Evolutionary conservation across 2,329 filamentous ascomycete species (phyloP).

Genomic region (Pseudogymnoascus sp.): DNA sequence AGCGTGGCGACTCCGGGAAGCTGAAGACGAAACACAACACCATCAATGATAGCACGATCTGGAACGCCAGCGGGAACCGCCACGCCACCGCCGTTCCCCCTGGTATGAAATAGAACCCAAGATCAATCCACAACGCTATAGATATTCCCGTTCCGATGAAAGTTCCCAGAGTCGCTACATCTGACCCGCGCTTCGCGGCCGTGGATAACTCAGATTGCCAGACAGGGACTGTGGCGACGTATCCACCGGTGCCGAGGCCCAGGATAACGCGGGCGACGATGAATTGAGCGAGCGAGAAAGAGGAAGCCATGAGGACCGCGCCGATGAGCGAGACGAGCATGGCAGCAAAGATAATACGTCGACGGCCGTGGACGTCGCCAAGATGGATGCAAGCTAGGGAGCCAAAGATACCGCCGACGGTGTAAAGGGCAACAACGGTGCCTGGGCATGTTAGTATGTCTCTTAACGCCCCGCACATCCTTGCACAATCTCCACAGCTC

Average conservation of each 20-base stretch:
- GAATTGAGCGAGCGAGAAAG: slow-evolving; percentile 36
- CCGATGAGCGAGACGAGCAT: slow-evolving; percentile 36
- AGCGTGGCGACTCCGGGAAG: slow-evolving; percentile 33
- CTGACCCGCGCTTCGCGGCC: slow-evolving; percentile 37
- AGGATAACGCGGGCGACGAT: slow-evolving; percentile 36
- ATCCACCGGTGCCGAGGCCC: slow-evolving; percentile 34
- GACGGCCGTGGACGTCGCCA: slow-evolving; percentile 36
- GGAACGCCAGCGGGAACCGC: slow-evolving; percentile 33
- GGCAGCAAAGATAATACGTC: slow-evolving; percentile 35
- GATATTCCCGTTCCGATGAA: slow-evolving; percentile 33
- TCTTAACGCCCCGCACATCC: neutral
- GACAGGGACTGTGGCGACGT: slow-evolving; percentile 36
- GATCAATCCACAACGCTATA: slow-evolving; percentile 39
- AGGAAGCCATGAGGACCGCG: slow-evolving; percentile 35
- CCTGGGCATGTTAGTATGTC: slow-evolving; percentile 19
- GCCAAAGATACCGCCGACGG: slow-evolving; percentile 33
- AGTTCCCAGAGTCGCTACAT: slow-evolving; percentile 33
- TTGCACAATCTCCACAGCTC: neutral
- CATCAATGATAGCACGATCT: slow-evolving; percentile 28
- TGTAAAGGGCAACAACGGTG: slow-evolving; percentile 32
- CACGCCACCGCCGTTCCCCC: slow-evolving; percentile 26
- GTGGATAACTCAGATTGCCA: slow-evolving; percentile 35
- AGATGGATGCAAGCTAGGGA: slow-evolving; percentile 31
- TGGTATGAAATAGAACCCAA: slow-evolving; percentile 35
- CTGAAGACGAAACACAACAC: slow-evolving; percentile 31